These are phyloP conservation scores for Dichomitus squalens DNA, from an alignment of 1,284 basidiomycete species.

Conservation along the genomic window DNA sequence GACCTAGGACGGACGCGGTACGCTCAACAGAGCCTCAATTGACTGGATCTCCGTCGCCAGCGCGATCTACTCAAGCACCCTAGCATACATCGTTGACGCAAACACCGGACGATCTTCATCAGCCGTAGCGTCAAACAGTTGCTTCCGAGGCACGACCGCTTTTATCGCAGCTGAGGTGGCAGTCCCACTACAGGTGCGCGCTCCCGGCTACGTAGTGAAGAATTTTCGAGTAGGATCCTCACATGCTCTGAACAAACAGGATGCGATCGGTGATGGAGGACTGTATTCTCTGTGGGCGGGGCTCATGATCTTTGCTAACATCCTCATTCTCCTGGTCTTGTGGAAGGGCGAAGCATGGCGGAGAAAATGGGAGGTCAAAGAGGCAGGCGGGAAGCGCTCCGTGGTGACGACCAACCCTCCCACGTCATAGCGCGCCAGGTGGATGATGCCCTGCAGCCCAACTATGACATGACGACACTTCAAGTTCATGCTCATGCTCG, in stretches of 20 bases:
- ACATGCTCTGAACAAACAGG: slow-evolving; percentile 28
- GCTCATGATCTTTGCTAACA: slow-evolving; percentile 53
- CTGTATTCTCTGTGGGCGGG: slow-evolving; percentile 76
- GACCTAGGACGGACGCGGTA: not conserved
- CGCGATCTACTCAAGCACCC: slow-evolving; percentile 70
- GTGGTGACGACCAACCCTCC: not conserved
- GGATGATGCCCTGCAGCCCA: no score
- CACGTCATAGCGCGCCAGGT: not conserved
- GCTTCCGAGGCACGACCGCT: slow-evolving; percentile 68
- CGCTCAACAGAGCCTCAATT: slow-evolving; percentile 5
- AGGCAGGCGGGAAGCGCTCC: slow-evolving; percentile 14
- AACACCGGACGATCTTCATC: slow-evolving; percentile 74
- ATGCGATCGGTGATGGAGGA: slow-evolving; percentile 68
- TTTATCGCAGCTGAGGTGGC: slow-evolving; percentile 73
- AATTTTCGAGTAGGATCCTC: not conserved
- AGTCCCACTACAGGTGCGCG: slow-evolving; percentile 61
- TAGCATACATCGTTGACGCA: slow-evolving; percentile 79
- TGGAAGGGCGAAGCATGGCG: slow-evolving; percentile 47
- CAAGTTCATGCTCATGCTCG: no score
- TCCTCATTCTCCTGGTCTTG: slow-evolving; percentile 56
- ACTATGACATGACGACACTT: no score
- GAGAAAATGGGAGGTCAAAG: slow-evolving; percentile 35
- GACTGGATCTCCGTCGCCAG: slow-evolving; percentile 36
- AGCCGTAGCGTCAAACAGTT: slow-evolving; percentile 73
- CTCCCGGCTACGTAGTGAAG: not conserved